Evolutionary conservation across 768 basidiomycete genomes (phyloP), one percentile per base, ranked within the genome.

Genomic region (Tylopilus cervinicoccineus): DNA sequence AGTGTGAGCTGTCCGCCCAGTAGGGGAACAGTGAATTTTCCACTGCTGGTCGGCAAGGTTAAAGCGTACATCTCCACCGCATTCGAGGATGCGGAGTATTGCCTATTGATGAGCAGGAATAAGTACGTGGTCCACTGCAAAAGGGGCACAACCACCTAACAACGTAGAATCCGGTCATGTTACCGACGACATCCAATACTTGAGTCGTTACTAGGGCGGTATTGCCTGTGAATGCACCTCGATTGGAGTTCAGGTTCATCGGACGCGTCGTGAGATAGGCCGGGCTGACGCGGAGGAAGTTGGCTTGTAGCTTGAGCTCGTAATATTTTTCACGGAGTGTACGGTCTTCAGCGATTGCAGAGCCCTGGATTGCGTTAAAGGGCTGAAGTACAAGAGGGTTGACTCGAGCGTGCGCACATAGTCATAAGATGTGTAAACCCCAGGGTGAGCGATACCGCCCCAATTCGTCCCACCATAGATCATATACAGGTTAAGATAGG

Each of bases 391-490:
- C 5, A 9, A 13, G 34, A 29, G 5, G 8, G 17, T 41, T 20
- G 33, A 29, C 26, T 6, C 1, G 14, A 24, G 31, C 16, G 14
- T 27, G 42, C 63, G 28, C 36, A 65, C 80, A 49, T 84, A 83
- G 54, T 84, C 83, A 55, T 84, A 84, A 11, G 79, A 80, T 1
- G 76, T 74, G 54, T 81, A 80, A 44, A 75, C 76, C 1, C 78
- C 79, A 4, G 81, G 80, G 54, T 77, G 73, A 1, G 77, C 64
- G 1, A 79, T 79, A 34, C 62, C 62, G 6, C 81, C 81, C 79
- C 79, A 82, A 42, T 83, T 82, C 1, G 82, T 84, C 24, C 81
- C 82, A 4, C 81, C 81, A 57, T 76, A 79, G 9, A 77, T 59
- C 83, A 84, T 79, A 54, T 81, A 80, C 14, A 81, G 61, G 52